Conservation (phyloP, 768 basidiomycete genomes). For the Auricularia heimuer region DNA sequence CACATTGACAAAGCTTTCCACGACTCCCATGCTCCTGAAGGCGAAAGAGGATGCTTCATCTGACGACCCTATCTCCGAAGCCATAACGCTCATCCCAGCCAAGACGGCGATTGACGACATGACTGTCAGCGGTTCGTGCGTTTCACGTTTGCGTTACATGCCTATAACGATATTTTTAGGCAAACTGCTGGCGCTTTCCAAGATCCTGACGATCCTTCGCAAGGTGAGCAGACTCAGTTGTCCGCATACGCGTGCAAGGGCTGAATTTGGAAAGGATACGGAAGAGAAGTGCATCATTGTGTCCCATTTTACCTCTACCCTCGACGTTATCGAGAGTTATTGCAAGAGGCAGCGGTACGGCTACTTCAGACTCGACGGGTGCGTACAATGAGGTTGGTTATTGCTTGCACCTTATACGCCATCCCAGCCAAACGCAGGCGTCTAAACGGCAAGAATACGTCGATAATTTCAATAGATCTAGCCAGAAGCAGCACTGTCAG, state of each 20-base stretch:
- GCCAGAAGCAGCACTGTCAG: constrained; percentile 63
- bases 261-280: constrained; percentile 39
- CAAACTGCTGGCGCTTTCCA: constrained; percentile 60
- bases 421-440: constrained; percentile 56
- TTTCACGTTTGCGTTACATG: background rate
- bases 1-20: constrained; percentile 81
- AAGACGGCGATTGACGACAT: constrained; percentile 57
- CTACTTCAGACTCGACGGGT: constrained; percentile 85
- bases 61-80: constrained; percentile 42
- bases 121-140: constrained; percentile 61
- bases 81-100: constrained; percentile 51
- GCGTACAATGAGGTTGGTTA: constrained; percentile 9
- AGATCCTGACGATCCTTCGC: constrained; percentile 49
- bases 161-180: constrained; percentile 35
- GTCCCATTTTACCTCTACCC: constrained; percentile 92
- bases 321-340: constrained; percentile 82
- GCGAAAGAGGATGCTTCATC: constrained; percentile 29
- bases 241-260: background rate
- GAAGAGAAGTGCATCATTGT: constrained; percentile 93
- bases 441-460: constrained; percentile 80
- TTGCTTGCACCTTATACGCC: constrained; percentile 2
- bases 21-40: constrained; percentile 70
- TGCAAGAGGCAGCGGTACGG: constrained; percentile 71
- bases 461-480: constrained; percentile 75
- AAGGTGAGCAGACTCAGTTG: constrained; percentile 30